phyloP scores from a whole-genome alignment of 2,329 filamentous ascomycete genomes.

The Colletotrichum graminicola region DNA sequence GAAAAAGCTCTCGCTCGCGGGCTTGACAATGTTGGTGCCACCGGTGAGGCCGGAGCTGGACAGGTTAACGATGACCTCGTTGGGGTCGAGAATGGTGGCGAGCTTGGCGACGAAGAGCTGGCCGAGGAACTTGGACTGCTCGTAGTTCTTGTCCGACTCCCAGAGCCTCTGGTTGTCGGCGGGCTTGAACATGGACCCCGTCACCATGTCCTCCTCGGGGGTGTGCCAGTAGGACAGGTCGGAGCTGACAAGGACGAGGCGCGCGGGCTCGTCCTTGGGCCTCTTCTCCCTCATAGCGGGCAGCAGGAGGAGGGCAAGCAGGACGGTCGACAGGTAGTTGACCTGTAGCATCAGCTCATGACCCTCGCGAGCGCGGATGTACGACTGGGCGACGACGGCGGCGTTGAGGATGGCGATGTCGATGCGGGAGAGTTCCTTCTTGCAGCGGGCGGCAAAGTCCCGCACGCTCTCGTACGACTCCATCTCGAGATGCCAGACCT shows the following conservation, averaged over 20 bases:
- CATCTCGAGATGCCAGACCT: slow-evolving; percentile 42
- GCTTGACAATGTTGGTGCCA: slow-evolving; percentile 56
- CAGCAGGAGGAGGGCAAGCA: slow-evolving; percentile 44
- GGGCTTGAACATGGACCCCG: slow-evolving; percentile 45
- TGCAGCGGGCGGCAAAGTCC: slow-evolving; percentile 32
- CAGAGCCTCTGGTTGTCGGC: slow-evolving; percentile 50
- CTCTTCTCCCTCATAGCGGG: slow-evolving; percentile 43
- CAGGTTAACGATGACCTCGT: slow-evolving; percentile 60
- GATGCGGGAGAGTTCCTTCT: slow-evolving; percentile 24
- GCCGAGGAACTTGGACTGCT: slow-evolving; percentile 49
- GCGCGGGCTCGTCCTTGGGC: slow-evolving; percentile 43
- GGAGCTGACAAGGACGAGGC: slow-evolving; percentile 50
- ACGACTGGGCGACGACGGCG: slow-evolving; percentile 24
- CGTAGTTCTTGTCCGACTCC: slow-evolving; percentile 45
- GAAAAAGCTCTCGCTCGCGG: slow-evolving; percentile 41
- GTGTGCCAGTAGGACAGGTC: slow-evolving; percentile 44
- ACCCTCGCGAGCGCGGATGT: slow-evolving; percentile 33
- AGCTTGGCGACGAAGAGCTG: slow-evolving; percentile 54
- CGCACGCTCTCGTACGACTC: slow-evolving; percentile 40
- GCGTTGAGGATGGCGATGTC: slow-evolving; percentile 44
- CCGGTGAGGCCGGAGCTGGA: slow-evolving; percentile 60
- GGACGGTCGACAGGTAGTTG: slow-evolving; percentile 47
- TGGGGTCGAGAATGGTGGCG: slow-evolving; percentile 51
- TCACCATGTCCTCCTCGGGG: slow-evolving; percentile 45
- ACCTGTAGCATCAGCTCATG: slow-evolving; percentile 47